Conservation (phyloP, 139 green algal genomes). For the Chlorella sp. region DNA sequence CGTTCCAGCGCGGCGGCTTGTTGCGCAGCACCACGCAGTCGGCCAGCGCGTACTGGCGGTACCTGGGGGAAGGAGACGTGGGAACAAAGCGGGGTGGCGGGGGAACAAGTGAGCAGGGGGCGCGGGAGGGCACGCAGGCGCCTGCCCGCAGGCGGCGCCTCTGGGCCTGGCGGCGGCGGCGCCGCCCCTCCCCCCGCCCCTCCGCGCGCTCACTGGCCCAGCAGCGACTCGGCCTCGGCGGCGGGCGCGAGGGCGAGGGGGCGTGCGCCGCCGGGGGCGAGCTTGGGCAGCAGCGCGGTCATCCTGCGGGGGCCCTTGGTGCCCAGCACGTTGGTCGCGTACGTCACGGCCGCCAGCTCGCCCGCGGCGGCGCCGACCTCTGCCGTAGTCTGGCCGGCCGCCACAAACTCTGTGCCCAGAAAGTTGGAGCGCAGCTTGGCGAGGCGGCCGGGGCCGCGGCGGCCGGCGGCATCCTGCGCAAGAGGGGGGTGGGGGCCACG, state of each 20-base stretch:
- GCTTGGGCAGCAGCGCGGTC: slow-evolving; percentile 31
- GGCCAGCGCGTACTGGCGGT: slow-evolving; percentile 22
- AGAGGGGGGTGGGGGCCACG: slow-evolving; percentile 41
- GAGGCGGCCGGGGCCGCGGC: not conserved
- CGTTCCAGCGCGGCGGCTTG: slow-evolving; percentile 94
- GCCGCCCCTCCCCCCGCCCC: not conserved
- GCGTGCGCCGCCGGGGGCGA: not conserved
- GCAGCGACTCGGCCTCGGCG: slow-evolving; percentile 7
- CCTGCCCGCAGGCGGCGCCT: not conserved
- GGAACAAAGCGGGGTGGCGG: not conserved
- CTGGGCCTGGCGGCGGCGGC: not conserved
- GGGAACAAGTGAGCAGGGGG: not conserved
- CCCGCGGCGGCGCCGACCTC: slow-evolving; percentile 6
- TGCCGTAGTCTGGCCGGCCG: slow-evolving; percentile 55
- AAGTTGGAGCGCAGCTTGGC: slow-evolving; percentile 90
- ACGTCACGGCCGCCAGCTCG: slow-evolving; percentile 81
- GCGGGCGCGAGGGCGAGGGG: not conserved
- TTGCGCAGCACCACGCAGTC: slow-evolving; percentile 74
- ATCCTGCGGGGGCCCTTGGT: slow-evolving; percentile 85
- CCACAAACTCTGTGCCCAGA: slow-evolving; percentile 91
- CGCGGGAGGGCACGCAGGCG: not conserved
- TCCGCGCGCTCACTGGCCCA: slow-evolving; percentile 20
- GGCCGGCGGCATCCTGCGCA: no score
- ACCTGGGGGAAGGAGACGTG: slow-evolving; percentile 20
- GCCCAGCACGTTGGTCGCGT: slow-evolving; percentile 94